These are phyloP conservation scores for Petrea volubilis DNA, from an alignment of 257 asterid species.

Conservation along the genomic window DNA sequence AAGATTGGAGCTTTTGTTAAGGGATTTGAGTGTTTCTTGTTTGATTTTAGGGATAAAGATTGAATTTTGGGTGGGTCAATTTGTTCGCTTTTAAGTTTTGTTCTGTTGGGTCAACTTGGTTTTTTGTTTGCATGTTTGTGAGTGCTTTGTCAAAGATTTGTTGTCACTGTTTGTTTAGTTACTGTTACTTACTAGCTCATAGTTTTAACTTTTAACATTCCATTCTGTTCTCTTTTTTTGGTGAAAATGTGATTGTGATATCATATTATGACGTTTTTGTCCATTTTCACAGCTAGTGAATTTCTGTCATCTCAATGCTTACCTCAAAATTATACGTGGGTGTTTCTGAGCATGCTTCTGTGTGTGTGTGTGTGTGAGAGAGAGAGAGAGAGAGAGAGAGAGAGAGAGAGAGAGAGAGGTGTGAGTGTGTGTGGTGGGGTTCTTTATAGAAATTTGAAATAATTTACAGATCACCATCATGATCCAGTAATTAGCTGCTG, in stretches of 20 bases:
- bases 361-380: not conserved
- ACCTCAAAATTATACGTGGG: no score
- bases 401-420: no score
- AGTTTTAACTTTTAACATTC: no score
- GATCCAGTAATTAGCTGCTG: not conserved
- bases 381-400: slow-evolving; percentile 11
- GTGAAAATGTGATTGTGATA: not conserved
- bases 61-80: slow-evolving; percentile 5
- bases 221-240: not conserved
- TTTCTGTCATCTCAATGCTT: slow-evolving; percentile 10
- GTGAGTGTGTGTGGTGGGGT: no score
- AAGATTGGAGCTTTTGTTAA: not conserved
- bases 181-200: no score
- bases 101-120: not conserved
- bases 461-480: not conserved
- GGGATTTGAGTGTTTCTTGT: slow-evolving; percentile 5
- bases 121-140: slow-evolving; percentile 18
- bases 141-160: slow-evolving; percentile 1
- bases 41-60: not conserved
- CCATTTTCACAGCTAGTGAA: slow-evolving; percentile 9
- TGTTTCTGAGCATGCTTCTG: not conserved
- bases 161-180: no score
- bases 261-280: slow-evolving; percentile 4
- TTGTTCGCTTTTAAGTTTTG: not conserved
- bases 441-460: no score